A percentile compares a stretch with the other conserved stretches of the same genome.
Evolutionary conservation across 805 yeast genomes (phyloP).

Genomic region (Cyberlindnera amylophila): DNA sequence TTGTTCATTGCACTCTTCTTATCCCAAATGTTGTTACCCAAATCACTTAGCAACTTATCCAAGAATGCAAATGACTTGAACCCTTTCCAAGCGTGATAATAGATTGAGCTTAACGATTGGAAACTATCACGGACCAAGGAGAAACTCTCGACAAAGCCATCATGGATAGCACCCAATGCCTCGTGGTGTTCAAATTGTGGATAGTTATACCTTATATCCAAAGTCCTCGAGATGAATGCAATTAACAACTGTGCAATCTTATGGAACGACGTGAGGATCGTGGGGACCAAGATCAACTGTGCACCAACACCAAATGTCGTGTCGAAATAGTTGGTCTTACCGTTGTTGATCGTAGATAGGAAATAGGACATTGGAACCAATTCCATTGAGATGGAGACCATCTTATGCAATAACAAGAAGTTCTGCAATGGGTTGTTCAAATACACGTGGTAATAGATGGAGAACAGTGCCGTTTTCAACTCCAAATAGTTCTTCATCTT

Average conservation of each 20-base stretch:
- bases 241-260: slow-evolving; percentile 19
- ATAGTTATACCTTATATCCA: slow-evolving; percentile 27
- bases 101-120: slow-evolving; percentile 45
- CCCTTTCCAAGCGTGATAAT: slow-evolving; percentile 64
- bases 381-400: slow-evolving; percentile 22
- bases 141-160: slow-evolving; percentile 27
- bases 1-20: slow-evolving; percentile 20
- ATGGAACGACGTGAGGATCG: slow-evolving; percentile 19
- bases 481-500: slow-evolving; percentile 28
- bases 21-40: slow-evolving; percentile 29
- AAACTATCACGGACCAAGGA: slow-evolving; percentile 32
- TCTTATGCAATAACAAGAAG: slow-evolving; percentile 11
- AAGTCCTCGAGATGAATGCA: slow-evolving; percentile 26
- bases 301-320: slow-evolving; percentile 24
- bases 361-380: slow-evolving; percentile 24
- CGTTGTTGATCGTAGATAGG: slow-evolving; percentile 23
- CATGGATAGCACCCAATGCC: slow-evolving; percentile 19
- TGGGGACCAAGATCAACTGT: slow-evolving; percentile 23
- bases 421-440: slow-evolving; percentile 17
- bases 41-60: slow-evolving; percentile 32
- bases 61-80: slow-evolving; percentile 46
- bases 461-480: slow-evolving; percentile 23
- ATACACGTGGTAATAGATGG: slow-evolving; percentile 25
- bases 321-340: slow-evolving; percentile 25
- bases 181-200: slow-evolving; percentile 4